Conservation (phyloP, 2,329 filamentous ascomycete species). For the Hirsutella thompsonii region DNA sequence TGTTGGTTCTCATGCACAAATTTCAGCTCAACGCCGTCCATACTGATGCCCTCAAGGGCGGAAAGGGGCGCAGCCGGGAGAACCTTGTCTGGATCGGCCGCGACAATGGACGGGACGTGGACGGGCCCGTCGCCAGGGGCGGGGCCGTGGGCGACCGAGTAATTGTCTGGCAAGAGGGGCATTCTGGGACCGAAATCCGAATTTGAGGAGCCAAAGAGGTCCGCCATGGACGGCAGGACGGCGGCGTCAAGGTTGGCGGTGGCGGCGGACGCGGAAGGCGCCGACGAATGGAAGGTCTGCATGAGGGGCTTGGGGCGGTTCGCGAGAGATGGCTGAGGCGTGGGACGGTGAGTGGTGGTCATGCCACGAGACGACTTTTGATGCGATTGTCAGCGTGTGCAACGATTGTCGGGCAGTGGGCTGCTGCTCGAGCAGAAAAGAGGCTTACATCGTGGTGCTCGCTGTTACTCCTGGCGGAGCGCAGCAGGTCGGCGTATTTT, state of each 20-base stretch:
- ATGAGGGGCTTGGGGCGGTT: slow-evolving; percentile 42
- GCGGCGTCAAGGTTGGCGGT: slow-evolving; percentile 35
- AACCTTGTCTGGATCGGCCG: slow-evolving; percentile 40
- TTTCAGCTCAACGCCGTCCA: slow-evolving; percentile 43
- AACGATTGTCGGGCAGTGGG: too few species aligned
- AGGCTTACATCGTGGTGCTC: slow-evolving; percentile 28
- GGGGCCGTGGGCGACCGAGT: slow-evolving; percentile 27
- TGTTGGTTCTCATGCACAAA: slow-evolving; percentile 27
- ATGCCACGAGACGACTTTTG: slow-evolving; percentile 27
- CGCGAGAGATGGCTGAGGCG: slow-evolving; percentile 28
- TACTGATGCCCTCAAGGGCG: slow-evolving; percentile 43
- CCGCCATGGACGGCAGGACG: slow-evolving; percentile 34
- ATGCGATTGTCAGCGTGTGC: too few species aligned
- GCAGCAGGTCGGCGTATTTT: slow-evolving; percentile 33
- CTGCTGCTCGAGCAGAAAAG: too few species aligned
- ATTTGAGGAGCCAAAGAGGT: slow-evolving; percentile 15
- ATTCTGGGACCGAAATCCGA: slow-evolving; percentile 32
- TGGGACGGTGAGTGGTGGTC: slow-evolving; percentile 34
- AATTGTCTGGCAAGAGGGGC: slow-evolving; percentile 49
- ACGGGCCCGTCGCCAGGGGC: slow-evolving; percentile 29
- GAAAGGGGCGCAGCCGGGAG: slow-evolving; percentile 37
- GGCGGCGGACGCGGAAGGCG: slow-evolving; percentile 28
- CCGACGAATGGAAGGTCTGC: slow-evolving; percentile 44
- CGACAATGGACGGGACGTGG: slow-evolving; percentile 34
- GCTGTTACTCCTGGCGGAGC: slow-evolving; percentile 18